Evolutionary conservation across 371 early-diverging fungal genomes (phyloP).

Genomic region (Batrachochytrium dendrobatidis): DNA sequence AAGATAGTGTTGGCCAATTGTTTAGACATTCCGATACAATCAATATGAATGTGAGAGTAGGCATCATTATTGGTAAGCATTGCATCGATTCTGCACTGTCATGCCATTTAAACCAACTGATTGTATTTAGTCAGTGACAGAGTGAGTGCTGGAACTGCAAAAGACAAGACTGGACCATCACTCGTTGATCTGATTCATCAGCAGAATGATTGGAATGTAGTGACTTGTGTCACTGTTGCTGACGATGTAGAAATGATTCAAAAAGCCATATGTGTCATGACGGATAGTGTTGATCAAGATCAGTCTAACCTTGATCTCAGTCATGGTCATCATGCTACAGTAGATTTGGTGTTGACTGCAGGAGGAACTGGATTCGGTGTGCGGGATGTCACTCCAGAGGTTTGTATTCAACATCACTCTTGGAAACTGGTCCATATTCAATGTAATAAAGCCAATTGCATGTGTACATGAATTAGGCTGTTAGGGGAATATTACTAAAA

Average conservation of each 20-base stretch:
- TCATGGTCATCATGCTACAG: conserved; percentile 6
- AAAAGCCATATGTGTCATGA: conserved; percentile 14
- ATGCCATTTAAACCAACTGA: no score
- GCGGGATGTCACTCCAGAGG: conserved; percentile 84
- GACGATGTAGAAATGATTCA: conserved; percentile 31
- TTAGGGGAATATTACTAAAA: conserved; percentile 61
- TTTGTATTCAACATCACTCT: conserved; percentile 22
- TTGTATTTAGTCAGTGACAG: conserved; percentile 42
- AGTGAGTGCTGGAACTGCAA: conserved; percentile 27
- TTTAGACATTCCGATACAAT: no score
- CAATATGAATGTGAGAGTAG: no score
- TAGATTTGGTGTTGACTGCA: conserved; percentile 69
- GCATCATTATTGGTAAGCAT: no score
- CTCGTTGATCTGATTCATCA: conserved; percentile 13
- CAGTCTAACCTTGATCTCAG: not conserved
- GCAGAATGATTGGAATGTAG: not conserved
- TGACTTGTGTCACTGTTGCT: conserved; percentile 1
- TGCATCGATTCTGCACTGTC: no score
- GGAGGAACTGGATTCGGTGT: conserved; percentile 93
- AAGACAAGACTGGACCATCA: conserved; percentile 33
- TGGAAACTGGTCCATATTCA: not conserved
- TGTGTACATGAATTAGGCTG: conserved; percentile 35
- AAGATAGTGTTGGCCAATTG: no score
- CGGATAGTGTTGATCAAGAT: conserved; percentile 5
- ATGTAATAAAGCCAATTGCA: not conserved